Conservation (phyloP, 2,329 filamentous ascomycete genomes). For the Pseudofabraea citricarpa region DNA sequence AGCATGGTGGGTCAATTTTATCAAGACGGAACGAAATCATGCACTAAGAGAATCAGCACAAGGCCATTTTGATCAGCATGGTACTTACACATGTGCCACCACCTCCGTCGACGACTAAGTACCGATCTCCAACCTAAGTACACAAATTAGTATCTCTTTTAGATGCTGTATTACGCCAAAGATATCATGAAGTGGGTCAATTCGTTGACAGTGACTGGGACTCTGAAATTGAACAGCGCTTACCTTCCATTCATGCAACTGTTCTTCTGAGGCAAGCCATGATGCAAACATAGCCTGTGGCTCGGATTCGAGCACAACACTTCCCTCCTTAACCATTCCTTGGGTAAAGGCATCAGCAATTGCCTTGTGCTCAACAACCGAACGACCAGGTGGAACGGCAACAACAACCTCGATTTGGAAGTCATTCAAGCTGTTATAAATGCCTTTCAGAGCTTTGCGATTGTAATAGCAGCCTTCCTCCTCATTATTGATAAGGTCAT, state of each 20-base stretch:
- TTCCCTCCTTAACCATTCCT: neutral
- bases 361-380: neutral
- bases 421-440: neutral
- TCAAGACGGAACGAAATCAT: neutral
- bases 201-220: too few species aligned
- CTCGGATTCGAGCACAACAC: neutral
- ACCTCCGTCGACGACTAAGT: neutral
- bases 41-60: neutral
- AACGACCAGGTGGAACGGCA: neutral
- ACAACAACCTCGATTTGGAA: neutral
- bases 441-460: too few species aligned
- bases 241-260: neutral
- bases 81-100: conserved; percentile 1
- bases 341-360: neutral
- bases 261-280: too few species aligned
- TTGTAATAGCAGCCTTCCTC: neutral
- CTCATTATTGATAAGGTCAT: neutral
- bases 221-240: too few species aligned
- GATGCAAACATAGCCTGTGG: neutral
- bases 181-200: neutral
- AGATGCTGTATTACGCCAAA: too few species aligned
- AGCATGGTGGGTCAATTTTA: neutral
- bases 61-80: neutral
- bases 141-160: too few species aligned
- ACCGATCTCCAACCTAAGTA: neutral